Evolutionary conservation across 2,329 filamentous ascomycete species (phyloP).

Genomic region (Calonectria pteridis): DNA sequence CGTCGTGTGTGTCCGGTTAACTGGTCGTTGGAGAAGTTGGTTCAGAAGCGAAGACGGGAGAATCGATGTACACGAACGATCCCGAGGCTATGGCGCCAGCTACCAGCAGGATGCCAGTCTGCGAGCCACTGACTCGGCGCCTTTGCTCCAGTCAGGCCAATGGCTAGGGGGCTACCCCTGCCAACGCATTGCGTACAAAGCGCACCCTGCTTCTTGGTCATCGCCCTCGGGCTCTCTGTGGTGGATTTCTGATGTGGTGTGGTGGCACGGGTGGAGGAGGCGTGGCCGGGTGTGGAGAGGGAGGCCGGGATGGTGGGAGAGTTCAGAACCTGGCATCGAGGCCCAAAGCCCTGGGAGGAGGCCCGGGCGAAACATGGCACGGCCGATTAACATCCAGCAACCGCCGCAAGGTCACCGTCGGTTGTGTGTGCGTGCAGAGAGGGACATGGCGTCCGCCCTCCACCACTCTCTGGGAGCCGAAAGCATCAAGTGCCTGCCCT

Average conservation of each 20-base stretch:
- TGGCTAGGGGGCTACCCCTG: conserved; percentile 11
- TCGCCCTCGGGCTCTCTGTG: conserved; percentile 8
- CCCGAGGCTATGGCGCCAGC: conserved; percentile 28
- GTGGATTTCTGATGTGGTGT: conserved; percentile 17
- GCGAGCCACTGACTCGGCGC: conserved; percentile 17
- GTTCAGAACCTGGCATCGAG: conserved; percentile 13
- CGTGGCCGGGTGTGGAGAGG: conserved; percentile 16
- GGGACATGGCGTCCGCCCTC: conserved; percentile 22
- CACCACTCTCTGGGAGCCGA: conserved; percentile 7
- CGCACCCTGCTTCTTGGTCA: conserved; percentile 2
- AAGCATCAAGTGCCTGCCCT: background rate
- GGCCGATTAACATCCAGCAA: conserved; percentile 4
- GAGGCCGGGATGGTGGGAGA: conserved; percentile 15
- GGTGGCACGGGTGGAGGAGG: conserved; percentile 16
- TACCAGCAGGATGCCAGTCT: background rate
- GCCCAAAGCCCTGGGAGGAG: conserved; percentile 15
- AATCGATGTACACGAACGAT: conserved; percentile 25
- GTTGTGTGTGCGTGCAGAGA: conserved; percentile 13
- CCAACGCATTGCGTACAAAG: conserved; percentile 5
- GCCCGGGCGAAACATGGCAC: conserved; percentile 15
- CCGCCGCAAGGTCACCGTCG: conserved; percentile 1
- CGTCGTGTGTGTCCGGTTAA: background rate
- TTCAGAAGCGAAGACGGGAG: conserved; percentile 3
- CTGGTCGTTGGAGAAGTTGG: background rate
- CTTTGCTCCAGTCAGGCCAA: conserved; percentile 15